Conservation (phyloP, 208 protist species). For the Crithidia brevicula region DNA sequence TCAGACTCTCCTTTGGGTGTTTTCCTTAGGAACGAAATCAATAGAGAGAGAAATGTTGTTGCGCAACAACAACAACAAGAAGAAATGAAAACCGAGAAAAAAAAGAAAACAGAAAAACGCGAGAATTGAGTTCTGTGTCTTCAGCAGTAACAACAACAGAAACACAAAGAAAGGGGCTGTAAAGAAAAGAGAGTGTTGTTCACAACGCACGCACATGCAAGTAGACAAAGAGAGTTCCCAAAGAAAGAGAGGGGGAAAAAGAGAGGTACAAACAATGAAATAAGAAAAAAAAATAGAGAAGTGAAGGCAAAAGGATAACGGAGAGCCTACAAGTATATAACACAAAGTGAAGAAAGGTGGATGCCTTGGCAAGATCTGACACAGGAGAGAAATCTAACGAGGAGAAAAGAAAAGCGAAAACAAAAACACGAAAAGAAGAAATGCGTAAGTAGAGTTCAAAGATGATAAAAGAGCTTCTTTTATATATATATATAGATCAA, state of each 20-base stretch:
- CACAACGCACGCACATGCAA: no score
- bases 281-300: background rate
- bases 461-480: background rate
- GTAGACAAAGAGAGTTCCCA: no score
- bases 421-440: constrained; percentile 7
- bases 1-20: no score
- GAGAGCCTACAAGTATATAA: background rate
- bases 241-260: background rate
- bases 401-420: background rate
- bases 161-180: no score
- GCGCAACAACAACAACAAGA: background rate
- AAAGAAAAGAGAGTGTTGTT: no score
- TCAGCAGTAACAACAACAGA: no score
- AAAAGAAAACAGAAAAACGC: background rate
- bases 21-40: no score
- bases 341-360: background rate
- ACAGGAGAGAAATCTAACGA: background rate
- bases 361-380: background rate
- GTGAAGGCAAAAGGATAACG: background rate
- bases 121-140: no score
- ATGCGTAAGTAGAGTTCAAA: no score
- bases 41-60: background rate
- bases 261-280: background rate
- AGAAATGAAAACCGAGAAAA: background rate
- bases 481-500: constrained; percentile 5